phyloP scores from a whole-genome alignment of 148 eudicot genomes.

The Talinum fruticosum region DNA sequence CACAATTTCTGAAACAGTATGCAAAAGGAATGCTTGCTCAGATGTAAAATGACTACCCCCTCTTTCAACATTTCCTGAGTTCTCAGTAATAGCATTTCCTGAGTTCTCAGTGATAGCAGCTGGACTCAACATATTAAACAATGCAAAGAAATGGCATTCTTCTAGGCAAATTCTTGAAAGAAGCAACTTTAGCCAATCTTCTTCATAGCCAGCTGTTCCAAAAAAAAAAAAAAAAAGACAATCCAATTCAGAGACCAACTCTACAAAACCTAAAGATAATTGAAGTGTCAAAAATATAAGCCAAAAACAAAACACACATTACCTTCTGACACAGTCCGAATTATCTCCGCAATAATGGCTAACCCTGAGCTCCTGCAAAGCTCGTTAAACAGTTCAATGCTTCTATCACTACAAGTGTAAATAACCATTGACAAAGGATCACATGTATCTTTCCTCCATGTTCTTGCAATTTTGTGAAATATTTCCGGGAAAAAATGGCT shows the following conservation, averaged over 20 bases:
- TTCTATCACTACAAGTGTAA: constrained; percentile 56
- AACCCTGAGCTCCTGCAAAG: constrained; percentile 50
- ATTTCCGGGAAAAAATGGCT: constrained; percentile 42
- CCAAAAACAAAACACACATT: background rate
- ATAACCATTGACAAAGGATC: constrained; percentile 83
- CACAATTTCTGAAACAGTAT: constrained; percentile 52
- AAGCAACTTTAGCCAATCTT: constrained; percentile 74
- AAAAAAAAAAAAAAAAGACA: too few species aligned
- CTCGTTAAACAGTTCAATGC: constrained; percentile 29
- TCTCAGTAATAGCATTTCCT: too few species aligned
- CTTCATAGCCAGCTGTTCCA: constrained; percentile 58
- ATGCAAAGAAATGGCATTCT: constrained; percentile 39
- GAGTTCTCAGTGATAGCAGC: constrained; percentile 14
- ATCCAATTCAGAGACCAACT: background rate
- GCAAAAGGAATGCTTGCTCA: constrained; percentile 61
- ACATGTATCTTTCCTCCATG: constrained; percentile 52
- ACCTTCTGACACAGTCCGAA: constrained; percentile 63
- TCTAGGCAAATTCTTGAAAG: constrained; percentile 66
- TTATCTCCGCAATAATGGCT: constrained; percentile 46
- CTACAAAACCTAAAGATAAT: background rate
- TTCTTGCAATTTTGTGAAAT: constrained; percentile 51
- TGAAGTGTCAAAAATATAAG: background rate
- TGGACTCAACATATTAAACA: constrained; percentile 39
- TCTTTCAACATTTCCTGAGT: too few species aligned
- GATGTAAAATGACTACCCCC: constrained; percentile 30